Evolutionary conservation across 2,329 filamentous ascomycete genomes (phyloP), one percentile per base, ranked within the genome.

Genomic region (Neonectria neomacrospora): DNA sequence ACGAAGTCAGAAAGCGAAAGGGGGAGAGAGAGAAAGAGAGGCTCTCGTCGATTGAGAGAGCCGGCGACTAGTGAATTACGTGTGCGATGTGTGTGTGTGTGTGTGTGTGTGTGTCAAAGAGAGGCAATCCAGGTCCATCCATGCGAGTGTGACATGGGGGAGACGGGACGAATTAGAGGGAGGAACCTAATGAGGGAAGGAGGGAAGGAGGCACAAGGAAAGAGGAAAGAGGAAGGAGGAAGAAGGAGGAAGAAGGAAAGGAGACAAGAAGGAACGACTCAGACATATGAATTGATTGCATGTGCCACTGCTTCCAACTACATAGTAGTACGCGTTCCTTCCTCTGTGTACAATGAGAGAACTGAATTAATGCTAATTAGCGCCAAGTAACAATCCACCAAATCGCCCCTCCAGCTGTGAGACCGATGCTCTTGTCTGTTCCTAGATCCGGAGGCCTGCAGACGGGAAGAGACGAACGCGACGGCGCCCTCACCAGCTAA

Each of bases 361-460:
- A 3, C 6, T 26, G 23, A 6, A 3, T 26, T 26, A 26, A 3
- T 26, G n/a, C 6, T n/a, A 34, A 14, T 2, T 14, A 3, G 12
- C 5, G 6, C 23, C 5, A 34, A 16, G 12, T 34, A 34, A 12
- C 5, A 23, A 23, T 26, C 22, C 14, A 28, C 22, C 44, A n/a
- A 7, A 9, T 47, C 23, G 22, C 44, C n/a, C n/a, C n/a, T 28
- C 14, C 34, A 37, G 34, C 34, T 37, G 44, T 23, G 22, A 54
- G 12, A n/a, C 37, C 37, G 37, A 18, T 28, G 41, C 32, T 32
- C n/a, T 14, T 30, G 23, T 54, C 39, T 20, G 12, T 42, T 47
- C 39, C 54, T 41, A 53, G 41, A 62, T 48, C 48, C 54, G 59
- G 59, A 62, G 54, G 54, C 59, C 54, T 57, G 23, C 23, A 26